phyloP scores from a whole-genome alignment of 2,329 filamentous ascomycete species.

The Fusarium sp. region DNA sequence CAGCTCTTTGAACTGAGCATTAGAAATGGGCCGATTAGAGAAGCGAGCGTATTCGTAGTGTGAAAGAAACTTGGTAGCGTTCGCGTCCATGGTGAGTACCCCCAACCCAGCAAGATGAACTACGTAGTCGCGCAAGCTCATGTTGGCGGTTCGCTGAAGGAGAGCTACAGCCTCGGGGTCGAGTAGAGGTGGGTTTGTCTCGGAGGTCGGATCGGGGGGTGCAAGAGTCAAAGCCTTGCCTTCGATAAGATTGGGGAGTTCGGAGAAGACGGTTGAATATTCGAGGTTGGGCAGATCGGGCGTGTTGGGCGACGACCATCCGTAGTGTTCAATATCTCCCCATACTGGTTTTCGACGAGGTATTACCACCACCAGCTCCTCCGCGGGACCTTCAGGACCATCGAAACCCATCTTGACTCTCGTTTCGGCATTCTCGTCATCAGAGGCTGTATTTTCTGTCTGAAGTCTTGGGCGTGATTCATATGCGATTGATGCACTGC shows the following conservation, averaged over 20 bases:
- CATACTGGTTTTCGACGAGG: constrained; percentile 68
- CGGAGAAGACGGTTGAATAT: constrained; percentile 82
- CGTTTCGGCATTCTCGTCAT: constrained; percentile 30
- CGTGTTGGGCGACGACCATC: constrained; percentile 86
- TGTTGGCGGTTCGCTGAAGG: constrained; percentile 75
- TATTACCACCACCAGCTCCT: constrained; percentile 60
- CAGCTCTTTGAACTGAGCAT: constrained; percentile 77
- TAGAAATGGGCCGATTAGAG: constrained; percentile 74
- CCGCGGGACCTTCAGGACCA: constrained; percentile 53
- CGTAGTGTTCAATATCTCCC: constrained; percentile 86
- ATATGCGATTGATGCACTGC: constrained; percentile 85
- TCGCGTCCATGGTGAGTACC: constrained; percentile 61
- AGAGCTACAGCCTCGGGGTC: constrained; percentile 76
- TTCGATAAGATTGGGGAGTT: constrained; percentile 90
- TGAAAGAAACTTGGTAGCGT: constrained; percentile 72
- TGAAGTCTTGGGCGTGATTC: constrained; percentile 58
- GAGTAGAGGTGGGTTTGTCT: constrained; percentile 58
- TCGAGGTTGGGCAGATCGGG: constrained; percentile 82
- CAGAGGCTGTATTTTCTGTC: constrained; percentile 25
- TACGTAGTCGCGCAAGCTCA: constrained; percentile 85
- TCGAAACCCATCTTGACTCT: constrained; percentile 41
- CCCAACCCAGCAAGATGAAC: constrained; percentile 74
- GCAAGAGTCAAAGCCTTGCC: constrained; percentile 91
- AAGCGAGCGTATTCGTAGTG: constrained; percentile 89
- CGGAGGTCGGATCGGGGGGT: constrained; percentile 62